A percentile compares a stretch with the other conserved stretches of the same genome.
Conservation (phyloP, 1,284 basidiomycete genomes). For the Cutaneotrichosporon sp. region DNA sequence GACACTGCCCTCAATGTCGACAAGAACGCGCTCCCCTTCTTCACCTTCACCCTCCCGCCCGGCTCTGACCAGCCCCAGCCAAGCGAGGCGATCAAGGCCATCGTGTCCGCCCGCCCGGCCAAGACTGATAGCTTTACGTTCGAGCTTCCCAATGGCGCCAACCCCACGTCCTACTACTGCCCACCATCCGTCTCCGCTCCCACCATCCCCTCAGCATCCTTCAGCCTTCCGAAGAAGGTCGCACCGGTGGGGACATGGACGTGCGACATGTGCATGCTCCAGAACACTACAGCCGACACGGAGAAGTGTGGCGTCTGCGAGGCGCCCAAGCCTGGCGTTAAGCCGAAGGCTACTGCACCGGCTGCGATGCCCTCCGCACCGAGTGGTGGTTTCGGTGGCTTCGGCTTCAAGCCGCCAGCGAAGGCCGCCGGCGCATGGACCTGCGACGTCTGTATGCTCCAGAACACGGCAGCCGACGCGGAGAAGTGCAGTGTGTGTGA, state of each 20-base stretch:
- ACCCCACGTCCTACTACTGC: conserved; percentile 20
- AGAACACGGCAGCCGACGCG: conserved; percentile 55
- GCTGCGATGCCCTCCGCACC: not conserved
- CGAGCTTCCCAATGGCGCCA: conserved; percentile 53
- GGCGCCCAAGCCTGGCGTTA: conserved; percentile 43
- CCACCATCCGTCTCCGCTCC: conserved; percentile 11
- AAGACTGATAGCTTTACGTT: conserved; percentile 56
- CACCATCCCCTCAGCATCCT: conserved; percentile 4
- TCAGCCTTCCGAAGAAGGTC: conserved; percentile 12
- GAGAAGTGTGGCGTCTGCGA: conserved; percentile 61
- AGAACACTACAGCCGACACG: conserved; percentile 55
- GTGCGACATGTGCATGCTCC: conserved; percentile 57
- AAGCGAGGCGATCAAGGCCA: conserved; percentile 24
- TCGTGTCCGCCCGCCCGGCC: conserved; percentile 36
- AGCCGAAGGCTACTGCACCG: conserved; percentile 9
- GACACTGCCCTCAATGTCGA: conserved; percentile 41
- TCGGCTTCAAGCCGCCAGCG: conserved; percentile 1
- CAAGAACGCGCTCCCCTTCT: conserved; percentile 39
- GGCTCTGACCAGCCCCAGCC: conserved; percentile 13
- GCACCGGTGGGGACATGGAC: conserved; percentile 49
- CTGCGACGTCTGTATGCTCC: conserved; percentile 57
- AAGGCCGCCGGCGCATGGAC: conserved; percentile 50
- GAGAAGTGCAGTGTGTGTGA: conserved; percentile 61
- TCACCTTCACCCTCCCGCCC: conserved; percentile 30
- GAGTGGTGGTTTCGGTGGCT: conserved; percentile 15